Conservation (phyloP, 164 flowering plant genomes). For the Umbilicus rupestris region DNA sequence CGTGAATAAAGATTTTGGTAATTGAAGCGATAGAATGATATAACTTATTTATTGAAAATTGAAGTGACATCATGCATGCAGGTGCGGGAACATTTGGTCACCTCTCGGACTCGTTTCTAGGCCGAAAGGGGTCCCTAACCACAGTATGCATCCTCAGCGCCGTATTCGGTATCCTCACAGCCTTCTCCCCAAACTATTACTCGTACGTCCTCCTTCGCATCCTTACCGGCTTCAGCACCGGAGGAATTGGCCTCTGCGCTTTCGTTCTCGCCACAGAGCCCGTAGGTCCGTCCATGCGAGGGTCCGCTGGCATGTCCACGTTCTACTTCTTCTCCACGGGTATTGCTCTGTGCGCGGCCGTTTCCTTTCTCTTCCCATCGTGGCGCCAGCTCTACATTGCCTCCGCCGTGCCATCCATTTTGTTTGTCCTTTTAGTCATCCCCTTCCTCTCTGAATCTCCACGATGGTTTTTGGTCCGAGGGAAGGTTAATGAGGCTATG, state of each 20-base stretch:
- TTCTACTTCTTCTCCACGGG: conserved; percentile 91
- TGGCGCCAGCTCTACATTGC: conserved; percentile 79
- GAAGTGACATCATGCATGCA: conserved; percentile 18
- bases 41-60: too few relatives aligned
- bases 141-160: conserved; percentile 57
- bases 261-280: conserved; percentile 89
- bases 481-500: conserved; percentile 33
- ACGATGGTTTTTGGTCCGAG: conserved; percentile 39
- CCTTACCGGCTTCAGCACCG: conserved; percentile 82
- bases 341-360: conserved; percentile 57
- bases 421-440: conserved; percentile 38
- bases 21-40: too few relatives aligned
- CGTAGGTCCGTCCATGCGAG: conserved; percentile 67
- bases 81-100: conserved; percentile 94
- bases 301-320: conserved; percentile 83
- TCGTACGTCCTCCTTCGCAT: conserved; percentile 52
- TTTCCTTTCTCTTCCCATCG: conserved; percentile 59
- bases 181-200: conserved; percentile 58
- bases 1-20: too few relatives aligned
- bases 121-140: conserved; percentile 75
- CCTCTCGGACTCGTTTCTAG: conserved; percentile 75
- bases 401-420: conserved; percentile 67
- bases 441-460: conserved; percentile 88
- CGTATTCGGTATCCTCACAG: conserved; percentile 60
- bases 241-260: conserved; percentile 84